Evolutionary conservation across 2,329 filamentous ascomycete species (phyloP).

Genomic region (Magnaporthales sp.): DNA sequence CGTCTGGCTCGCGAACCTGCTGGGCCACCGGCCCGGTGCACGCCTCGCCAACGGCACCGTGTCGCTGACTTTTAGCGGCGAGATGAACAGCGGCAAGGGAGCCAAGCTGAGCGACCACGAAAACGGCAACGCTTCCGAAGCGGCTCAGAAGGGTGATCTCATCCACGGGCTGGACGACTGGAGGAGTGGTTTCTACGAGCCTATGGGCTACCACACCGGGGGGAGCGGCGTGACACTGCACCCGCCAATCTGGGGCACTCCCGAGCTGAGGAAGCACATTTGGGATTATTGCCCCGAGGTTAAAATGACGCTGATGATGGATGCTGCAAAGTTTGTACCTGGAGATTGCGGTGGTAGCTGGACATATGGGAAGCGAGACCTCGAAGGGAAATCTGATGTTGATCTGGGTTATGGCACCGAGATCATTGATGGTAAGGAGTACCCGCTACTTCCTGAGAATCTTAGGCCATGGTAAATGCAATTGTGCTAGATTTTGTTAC

Average conservation of each 20-base stretch:
- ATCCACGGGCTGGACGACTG: constrained; percentile 38
- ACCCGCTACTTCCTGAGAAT: constrained; percentile 27
- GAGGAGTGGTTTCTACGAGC: constrained; percentile 44
- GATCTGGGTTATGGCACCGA: constrained; percentile 28
- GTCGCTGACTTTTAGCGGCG: constrained; percentile 40
- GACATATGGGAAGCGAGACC: constrained; percentile 26
- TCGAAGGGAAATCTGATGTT: constrained; percentile 12
- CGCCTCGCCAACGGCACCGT: constrained; percentile 43
- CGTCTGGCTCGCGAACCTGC: constrained; percentile 44
- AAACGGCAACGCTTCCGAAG: constrained; percentile 17
- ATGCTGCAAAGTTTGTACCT: constrained; percentile 40
- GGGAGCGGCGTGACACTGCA: constrained; percentile 37
- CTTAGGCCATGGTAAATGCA: constrained; percentile 23
- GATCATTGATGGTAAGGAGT: constrained; percentile 29
- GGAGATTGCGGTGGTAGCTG: constrained; percentile 35
- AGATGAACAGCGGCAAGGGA: constrained; percentile 30
- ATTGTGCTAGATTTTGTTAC: no score
- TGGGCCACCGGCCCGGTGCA: constrained; percentile 38
- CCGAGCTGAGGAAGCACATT: constrained; percentile 36
- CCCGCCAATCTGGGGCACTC: constrained; percentile 37
- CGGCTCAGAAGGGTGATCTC: constrained; percentile 21
- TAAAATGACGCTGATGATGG: constrained; percentile 48
- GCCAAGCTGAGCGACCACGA: constrained; percentile 12
- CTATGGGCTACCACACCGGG: constrained; percentile 51
- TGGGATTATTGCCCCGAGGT: constrained; percentile 51